A percentile compares a stretch with the other conserved stretches of the same genome.
phyloP scores from a whole-genome alignment of 176 grass and related monocot genomes.

The Paspalum notatum region DNA sequence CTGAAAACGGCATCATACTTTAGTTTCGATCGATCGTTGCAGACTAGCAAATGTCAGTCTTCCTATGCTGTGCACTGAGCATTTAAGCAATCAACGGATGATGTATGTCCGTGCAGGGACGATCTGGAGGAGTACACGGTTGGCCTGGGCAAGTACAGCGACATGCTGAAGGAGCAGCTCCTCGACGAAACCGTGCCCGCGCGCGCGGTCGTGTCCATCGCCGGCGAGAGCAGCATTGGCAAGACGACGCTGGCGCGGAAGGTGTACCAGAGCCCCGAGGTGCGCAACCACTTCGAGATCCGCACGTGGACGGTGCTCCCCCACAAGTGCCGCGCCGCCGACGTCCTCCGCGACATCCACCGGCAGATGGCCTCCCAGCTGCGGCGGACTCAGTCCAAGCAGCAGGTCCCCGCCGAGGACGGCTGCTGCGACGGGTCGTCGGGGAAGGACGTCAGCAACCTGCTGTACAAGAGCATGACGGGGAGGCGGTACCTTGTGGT shows the following conservation, averaged over 20 bases:
- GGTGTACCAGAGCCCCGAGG: constrained; percentile 47
- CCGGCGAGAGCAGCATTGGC: constrained; percentile 55
- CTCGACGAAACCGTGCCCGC: constrained; percentile 23
- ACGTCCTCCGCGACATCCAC: constrained; percentile 48
- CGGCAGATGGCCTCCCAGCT: constrained; percentile 32
- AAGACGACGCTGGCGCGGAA: constrained; percentile 54
- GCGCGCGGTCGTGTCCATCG: constrained; percentile 50
- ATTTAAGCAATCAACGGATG: background rate
- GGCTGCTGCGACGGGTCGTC: background rate
- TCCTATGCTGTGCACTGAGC: no score
- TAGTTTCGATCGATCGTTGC: background rate
- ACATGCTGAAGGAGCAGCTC: constrained; percentile 41
- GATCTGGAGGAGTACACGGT: constrained; percentile 50
- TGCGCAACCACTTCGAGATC: constrained; percentile 59
- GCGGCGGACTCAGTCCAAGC: constrained; percentile 5
- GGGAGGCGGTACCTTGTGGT: constrained; percentile 51
- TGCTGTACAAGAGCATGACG: constrained; percentile 35
- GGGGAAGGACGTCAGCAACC: constrained; percentile 34
- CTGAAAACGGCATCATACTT: background rate
- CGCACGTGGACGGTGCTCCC: constrained; percentile 53
- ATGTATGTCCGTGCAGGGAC: constrained; percentile 36
- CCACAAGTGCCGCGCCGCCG: constrained; percentile 38
- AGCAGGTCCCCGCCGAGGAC: background rate
- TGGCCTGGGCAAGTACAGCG: constrained; percentile 46
- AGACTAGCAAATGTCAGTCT: background rate